Percentiles rank a stretch among this genome's conserved stretches.
These are phyloP conservation scores for Chrysanthemum makinoi DNA, from an alignment of 129 eudicot species.

Conservation along the genomic window DNA sequence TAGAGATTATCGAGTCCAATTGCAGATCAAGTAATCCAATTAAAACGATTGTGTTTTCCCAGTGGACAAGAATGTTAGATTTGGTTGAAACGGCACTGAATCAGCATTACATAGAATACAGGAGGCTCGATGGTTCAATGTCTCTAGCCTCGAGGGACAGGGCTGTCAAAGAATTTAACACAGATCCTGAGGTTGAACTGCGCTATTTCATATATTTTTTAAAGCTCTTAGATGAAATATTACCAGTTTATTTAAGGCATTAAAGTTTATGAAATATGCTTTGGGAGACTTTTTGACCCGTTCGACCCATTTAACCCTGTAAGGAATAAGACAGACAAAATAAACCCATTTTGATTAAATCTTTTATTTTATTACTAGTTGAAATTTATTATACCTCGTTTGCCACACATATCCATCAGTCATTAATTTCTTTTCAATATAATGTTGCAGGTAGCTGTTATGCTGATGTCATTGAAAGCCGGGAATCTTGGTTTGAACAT, in stretches of 20 bases:
- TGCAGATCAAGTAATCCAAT: conserved; percentile 44
- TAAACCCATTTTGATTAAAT: background rate
- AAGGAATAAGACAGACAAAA: background rate
- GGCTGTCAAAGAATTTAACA: conserved; percentile 87
- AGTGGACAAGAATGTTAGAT: conserved; percentile 94
- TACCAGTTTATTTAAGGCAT: too few species aligned
- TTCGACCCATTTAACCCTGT: background rate
- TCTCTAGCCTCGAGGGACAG: conserved; percentile 72
- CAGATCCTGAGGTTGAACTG: conserved; percentile 67
- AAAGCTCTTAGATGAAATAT: background rate
- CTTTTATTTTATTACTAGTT: background rate
- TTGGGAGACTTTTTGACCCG: too few species aligned
- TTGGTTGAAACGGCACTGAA: conserved; percentile 62
- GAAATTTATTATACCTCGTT: background rate
- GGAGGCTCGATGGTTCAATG: conserved; percentile 97
- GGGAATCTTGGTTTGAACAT: conserved; percentile 94
- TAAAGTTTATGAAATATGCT: too few species aligned
- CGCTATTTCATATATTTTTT: background rate
- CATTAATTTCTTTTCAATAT: background rate
- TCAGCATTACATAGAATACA: conserved; percentile 24
- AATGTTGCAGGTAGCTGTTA: conserved; percentile 76
- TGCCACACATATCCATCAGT: background rate
- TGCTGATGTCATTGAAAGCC: conserved; percentile 96
- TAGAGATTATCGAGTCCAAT: conserved; percentile 58
- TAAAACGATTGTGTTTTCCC: conserved; percentile 87